These are phyloP conservation scores for Phyllostachys edulis DNA, from an alignment of 176 grass and related monocot species.

Conservation along the genomic window DNA sequence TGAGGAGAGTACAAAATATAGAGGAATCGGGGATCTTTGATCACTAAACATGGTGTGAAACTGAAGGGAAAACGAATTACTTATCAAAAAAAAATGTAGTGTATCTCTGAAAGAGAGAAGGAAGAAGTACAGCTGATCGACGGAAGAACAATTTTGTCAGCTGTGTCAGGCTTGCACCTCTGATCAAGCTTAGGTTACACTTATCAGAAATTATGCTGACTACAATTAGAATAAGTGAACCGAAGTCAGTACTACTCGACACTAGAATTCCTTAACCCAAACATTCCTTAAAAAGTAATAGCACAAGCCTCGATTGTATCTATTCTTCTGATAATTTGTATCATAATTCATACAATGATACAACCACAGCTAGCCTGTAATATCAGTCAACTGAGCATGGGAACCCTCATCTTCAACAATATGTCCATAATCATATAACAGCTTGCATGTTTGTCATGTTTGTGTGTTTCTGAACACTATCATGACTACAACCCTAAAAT, in stretches of 20 bases:
- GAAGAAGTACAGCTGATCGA: not conserved
- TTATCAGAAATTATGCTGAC: not conserved
- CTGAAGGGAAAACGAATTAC: not conserved
- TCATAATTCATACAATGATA: not conserved
- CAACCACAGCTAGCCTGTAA: not conserved
- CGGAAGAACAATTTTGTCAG: not conserved
- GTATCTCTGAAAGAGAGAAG: not conserved
- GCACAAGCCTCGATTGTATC: not conserved
- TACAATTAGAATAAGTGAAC: conserved; percentile 23
- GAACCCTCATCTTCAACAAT: conserved; percentile 6
- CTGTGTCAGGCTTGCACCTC: not conserved
- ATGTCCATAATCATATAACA: not conserved
- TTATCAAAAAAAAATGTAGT: conserved; percentile 19
- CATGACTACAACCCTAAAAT: not conserved
- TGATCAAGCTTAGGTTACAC: not conserved
- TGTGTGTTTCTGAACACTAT: not conserved
- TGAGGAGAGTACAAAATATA: conserved; percentile 15
- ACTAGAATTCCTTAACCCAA: conserved; percentile 5
- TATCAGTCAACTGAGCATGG: not conserved
- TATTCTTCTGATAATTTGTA: not conserved
- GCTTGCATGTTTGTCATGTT: not conserved
- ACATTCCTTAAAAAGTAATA: not conserved
- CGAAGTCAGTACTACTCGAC: not conserved
- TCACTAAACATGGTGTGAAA: not conserved
- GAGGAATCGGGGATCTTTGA: not conserved